Evolutionary conservation across 2,329 filamentous ascomycete species (phyloP).

Genomic region (Colletotrichum australisinense): DNA sequence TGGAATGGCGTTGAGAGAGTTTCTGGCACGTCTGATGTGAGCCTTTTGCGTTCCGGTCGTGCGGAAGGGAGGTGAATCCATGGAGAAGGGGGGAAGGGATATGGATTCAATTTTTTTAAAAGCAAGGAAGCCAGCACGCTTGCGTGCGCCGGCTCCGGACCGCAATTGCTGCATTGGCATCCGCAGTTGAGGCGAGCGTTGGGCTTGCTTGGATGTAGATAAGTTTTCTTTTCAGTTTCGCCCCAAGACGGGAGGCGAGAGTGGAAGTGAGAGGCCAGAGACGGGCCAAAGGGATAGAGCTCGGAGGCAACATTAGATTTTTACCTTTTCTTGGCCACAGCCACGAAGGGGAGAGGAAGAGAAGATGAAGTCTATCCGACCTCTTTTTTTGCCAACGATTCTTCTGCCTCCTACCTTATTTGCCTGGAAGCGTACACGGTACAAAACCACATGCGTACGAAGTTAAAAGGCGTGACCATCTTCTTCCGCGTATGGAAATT

Average conservation of each 20-base stretch:
- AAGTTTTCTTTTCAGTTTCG: neutral
- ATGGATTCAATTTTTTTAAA: neutral
- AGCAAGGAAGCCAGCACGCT: neutral
- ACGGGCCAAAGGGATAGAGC: neutral
- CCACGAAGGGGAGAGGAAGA: neutral
- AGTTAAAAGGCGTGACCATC: no score
- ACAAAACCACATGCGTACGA: no score
- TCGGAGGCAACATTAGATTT: neutral
- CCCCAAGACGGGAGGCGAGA: neutral
- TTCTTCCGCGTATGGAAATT: neutral
- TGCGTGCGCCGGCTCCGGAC: slow-evolving; percentile 1
- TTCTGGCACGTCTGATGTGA: slow-evolving; percentile 8
- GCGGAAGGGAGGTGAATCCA: neutral
- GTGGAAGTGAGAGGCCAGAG: neutral
- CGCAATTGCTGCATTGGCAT: neutral
- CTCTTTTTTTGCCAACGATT: slow-evolving; percentile 10
- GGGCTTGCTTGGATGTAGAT: slow-evolving; percentile 16
- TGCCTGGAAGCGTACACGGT: no score
- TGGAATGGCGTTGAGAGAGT: slow-evolving; percentile 27
- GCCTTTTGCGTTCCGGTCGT: neutral
- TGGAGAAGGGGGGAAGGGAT: neutral
- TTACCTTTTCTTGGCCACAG: neutral
- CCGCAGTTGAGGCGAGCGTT: slow-evolving; percentile 11
- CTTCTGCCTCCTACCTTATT: neutral
- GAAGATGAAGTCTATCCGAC: slow-evolving; percentile 4